Percentiles rank a stretch among this genome's conserved stretches.
Evolutionary conservation across 1,139 yeast species (phyloP).

Genomic region (Candida tropicalis): DNA sequence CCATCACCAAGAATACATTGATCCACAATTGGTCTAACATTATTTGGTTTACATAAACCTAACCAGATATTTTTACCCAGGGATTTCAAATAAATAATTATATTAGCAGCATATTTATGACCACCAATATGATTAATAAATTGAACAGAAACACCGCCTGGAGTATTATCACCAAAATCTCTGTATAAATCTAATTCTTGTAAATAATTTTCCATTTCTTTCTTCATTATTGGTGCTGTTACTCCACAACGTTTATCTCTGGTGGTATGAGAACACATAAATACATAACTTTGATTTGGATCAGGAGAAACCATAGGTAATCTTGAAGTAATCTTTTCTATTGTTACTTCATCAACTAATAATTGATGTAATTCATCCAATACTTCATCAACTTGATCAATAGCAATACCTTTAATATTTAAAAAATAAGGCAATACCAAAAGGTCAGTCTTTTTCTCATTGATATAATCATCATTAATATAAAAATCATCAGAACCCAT

Average conservation of each 20-base stretch:
- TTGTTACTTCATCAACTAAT: slow-evolving; percentile 24
- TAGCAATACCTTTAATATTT: slow-evolving; percentile 59
- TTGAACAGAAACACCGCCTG: slow-evolving; percentile 71
- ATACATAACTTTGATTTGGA: slow-evolving; percentile 56
- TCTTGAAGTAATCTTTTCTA: slow-evolving; percentile 9
- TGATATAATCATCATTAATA: slow-evolving; percentile 42
- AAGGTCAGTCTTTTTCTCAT: slow-evolving; percentile 54
- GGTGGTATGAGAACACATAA: slow-evolving; percentile 86
- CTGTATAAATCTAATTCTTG: slow-evolving; percentile 71
- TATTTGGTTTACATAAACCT: slow-evolving; percentile 80
- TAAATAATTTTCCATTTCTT: slow-evolving; percentile 72
- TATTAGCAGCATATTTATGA: slow-evolving; percentile 91
- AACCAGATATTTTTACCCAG: slow-evolving; percentile 85
- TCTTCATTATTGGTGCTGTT: slow-evolving; percentile 91
- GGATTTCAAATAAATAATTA: slow-evolving; percentile 64
- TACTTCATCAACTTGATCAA: slow-evolving; percentile 46
- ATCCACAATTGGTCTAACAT: slow-evolving; percentile 72
- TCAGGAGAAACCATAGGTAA: slow-evolving; percentile 24
- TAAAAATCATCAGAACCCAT: slow-evolving; percentile 41
- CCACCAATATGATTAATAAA: slow-evolving; percentile 92
- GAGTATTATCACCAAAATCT: slow-evolving; percentile 71
- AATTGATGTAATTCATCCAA: slow-evolving; percentile 49
- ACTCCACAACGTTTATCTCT: slow-evolving; percentile 93
- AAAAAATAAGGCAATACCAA: slow-evolving; percentile 77
- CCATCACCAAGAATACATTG: slow-evolving; percentile 68